Base-by-base conservation (phyloP, 1,284 basidiomycete species). In the Leccinum huronense region DNA sequence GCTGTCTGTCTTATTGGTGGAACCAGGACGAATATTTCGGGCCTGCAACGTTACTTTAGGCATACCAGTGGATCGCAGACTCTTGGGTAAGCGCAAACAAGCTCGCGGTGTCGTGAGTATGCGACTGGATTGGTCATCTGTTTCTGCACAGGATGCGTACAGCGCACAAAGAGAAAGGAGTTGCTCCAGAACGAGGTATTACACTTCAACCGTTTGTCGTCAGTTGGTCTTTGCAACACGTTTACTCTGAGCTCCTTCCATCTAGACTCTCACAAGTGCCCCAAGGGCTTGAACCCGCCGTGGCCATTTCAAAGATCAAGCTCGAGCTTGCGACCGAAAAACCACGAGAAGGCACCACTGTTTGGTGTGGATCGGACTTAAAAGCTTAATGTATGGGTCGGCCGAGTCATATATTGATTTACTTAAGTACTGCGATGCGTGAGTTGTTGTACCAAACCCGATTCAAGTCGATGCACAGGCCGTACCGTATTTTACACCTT, bases 21-120 rank as follows among this genome's bases (percentile, higher is more conserved):
- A 98, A 98, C 82, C 94, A 97, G 81, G 95, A 99, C 76, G 91
- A 95, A 79, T 99, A 98, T 80, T 89, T 98, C 58, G 96, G 97
- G 58, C 97, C 97, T 6, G 97, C 96, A 9, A 95, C 95, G 0
- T 83, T 98, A 71, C 96, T 98, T 95, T 91, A 93, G 73, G 92
- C 93, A 0, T 95, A 95, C 80, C 85, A 96, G 72, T 99, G 97
- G 97, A 97, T 99, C 78, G 95, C 96, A 9, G 97, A 99, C 79
- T 97, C 95, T 65, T 83, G 96, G 71, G 91, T 92, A 72, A 58
- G 42, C 2, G n/a, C 9, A 19, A 45, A 9, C n/a, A 45, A 45
- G 40, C 3, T n/a, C 40, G 40, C 7, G 8, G 40, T 45, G 7
- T 19, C 42, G 38, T 45, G 42, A n/a, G 42, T 14, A 2, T 4